Conservation (phyloP, 768 basidiomycete species). For the Hypsizygus marmoreus region DNA sequence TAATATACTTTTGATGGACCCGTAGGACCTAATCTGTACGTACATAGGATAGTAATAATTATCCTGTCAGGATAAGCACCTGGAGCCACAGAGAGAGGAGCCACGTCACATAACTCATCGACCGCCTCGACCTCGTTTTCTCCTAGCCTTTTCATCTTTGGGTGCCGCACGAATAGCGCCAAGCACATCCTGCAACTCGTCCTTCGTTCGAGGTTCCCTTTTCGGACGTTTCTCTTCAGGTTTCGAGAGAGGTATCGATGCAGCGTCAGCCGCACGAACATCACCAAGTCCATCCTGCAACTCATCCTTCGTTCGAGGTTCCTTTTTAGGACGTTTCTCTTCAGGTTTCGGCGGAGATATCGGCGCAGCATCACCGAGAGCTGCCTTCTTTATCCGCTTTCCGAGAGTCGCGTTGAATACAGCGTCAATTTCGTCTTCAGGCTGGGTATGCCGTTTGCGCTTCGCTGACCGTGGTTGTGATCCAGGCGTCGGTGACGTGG, state of each 20-base stretch:
- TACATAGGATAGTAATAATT: too few species aligned
- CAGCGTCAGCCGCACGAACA: constrained; percentile 46
- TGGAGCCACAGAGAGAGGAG: too few species aligned
- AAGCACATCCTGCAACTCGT: constrained; percentile 49
- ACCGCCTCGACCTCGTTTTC: too few species aligned
- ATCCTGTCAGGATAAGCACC: too few species aligned
- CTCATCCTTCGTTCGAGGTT: constrained; percentile 30
- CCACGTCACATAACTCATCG: too few species aligned
- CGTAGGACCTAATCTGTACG: too few species aligned
- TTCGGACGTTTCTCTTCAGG: constrained; percentile 14
- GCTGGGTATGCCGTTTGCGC: constrained; percentile 46
- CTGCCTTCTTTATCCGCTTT: constrained; percentile 59
- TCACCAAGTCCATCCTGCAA: constrained; percentile 58
- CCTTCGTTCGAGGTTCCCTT: constrained; percentile 25
- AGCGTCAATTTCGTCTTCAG: constrained; percentile 73
- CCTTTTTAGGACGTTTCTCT: constrained; percentile 14
- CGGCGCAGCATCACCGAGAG: constrained; percentile 29
- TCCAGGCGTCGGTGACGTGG: not conserved
- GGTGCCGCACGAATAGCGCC: constrained; percentile 64
- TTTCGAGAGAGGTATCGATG: not conserved
- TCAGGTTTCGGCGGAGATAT: not conserved
- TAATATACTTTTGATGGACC: too few species aligned
- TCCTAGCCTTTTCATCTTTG: constrained; percentile 39
- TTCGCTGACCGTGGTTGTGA: constrained; percentile 18
- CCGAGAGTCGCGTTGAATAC: constrained; percentile 64